Evolutionary conservation across 208 protist species (phyloP), one percentile per base, ranked within the genome.

Genomic region (Crithidia fasciculata): DNA sequence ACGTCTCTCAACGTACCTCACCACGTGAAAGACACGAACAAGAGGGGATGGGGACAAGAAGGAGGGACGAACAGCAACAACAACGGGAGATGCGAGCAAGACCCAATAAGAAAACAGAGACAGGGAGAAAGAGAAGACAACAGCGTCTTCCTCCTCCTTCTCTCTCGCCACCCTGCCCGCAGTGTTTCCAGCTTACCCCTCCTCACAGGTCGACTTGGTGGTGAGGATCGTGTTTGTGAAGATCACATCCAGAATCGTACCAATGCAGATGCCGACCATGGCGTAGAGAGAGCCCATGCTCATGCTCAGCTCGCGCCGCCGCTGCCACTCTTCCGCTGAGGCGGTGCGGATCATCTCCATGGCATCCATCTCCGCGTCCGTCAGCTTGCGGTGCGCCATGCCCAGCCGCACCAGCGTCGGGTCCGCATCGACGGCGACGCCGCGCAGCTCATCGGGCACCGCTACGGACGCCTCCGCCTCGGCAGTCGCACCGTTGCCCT

Each of bases 241-340:
- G 52, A 97, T 72, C 10, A 97, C 65, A 49, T 90, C 84, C 4
- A 95, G 65, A 5, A 89, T 40, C 16, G 82, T 87, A 19, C 85
- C 92, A 2, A 92, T 28, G 36, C 77, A 89, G 58, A 95, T 97
- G 53, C 94, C 95, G 8, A 93, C 28, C 19, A 80, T 95, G 13
- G 92, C 86, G 69, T 94, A 92, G 12, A 98, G 58, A 4, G 87
- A 72, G 16, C 87, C 91, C 56, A 96, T 91, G 62, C 90, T 96
- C 75, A 96, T 94, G 65, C 81, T 89, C 45, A 97, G 47, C 74
- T 97, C 93, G 18, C 89, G 82, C 47, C 95, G 80, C 18, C 60
- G 60, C 56, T 89, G 77, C 84, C 82, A 92, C 43, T 80, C 59
- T 36, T 83, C 76, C 12, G 57, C 65, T 7, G 83, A 72, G 6